A percentile compares a stretch with the other conserved stretches of the same genome.
Evolutionary conservation across 768 basidiomycete species (phyloP).

Genomic region (Serendipita indica): DNA sequence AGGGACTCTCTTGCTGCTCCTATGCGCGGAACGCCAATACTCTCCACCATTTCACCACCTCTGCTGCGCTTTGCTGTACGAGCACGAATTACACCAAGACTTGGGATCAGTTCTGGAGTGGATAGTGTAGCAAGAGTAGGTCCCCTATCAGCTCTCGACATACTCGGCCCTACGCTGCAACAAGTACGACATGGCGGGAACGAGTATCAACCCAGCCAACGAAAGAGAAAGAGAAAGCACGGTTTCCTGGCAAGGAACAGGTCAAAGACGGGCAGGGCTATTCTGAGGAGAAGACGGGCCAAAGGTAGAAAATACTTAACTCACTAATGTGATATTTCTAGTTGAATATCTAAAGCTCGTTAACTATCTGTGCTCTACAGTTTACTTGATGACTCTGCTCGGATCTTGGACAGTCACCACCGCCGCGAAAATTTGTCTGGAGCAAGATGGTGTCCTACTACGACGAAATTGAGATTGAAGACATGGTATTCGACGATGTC

Average conservation of each 20-base stretch:
- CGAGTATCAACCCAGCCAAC: conserved; percentile 95
- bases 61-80: background rate
- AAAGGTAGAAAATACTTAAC: conserved; percentile 70
- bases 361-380: too few relatives aligned
- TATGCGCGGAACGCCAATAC: background rate
- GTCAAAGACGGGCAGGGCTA: conserved; percentile 51
- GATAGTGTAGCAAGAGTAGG: background rate
- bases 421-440: background rate
- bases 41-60: background rate
- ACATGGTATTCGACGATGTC: conserved; percentile 79
- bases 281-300: conserved; percentile 49
- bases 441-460: conserved; percentile 73
- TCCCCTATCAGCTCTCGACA: background rate
- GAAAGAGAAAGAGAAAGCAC: conserved; percentile 82
- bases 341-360: background rate
- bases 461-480: conserved; percentile 96
- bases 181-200: conserved; percentile 58
- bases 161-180: conserved; percentile 15
- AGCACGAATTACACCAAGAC: background rate
- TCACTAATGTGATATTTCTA: conserved; percentile 37
- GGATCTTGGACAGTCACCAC: background rate
- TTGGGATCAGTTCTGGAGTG: background rate
- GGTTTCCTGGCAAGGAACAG: conserved; percentile 74
- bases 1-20: background rate
- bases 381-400: background rate